Evolutionary conservation across 768 basidiomycete species (phyloP).

Genomic region (Naganishia kalamii): DNA sequence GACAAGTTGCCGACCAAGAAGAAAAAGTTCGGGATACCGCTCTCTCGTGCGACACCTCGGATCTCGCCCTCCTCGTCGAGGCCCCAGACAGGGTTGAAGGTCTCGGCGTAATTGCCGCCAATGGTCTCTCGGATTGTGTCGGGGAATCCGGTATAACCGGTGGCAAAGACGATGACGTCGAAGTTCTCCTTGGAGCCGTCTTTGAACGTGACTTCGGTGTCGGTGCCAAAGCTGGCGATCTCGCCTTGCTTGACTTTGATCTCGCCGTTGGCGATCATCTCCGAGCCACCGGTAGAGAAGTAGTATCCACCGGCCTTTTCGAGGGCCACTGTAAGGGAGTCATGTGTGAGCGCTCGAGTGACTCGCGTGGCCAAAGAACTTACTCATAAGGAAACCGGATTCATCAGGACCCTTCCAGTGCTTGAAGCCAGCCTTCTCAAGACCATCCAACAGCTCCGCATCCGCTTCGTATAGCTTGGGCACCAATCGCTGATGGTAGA

Average conservation of each 20-base stretch:
- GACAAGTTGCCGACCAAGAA: constrained; percentile 36
- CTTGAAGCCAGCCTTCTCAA: constrained; percentile 32
- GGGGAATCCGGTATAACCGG: constrained; percentile 50
- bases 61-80: constrained; percentile 46
- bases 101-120: constrained; percentile 38
- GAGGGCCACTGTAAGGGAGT: constrained; percentile 28
- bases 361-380: constrained; percentile 30
- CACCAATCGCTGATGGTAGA: constrained; percentile 47
- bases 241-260: constrained; percentile 65
- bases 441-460: constrained; percentile 45
- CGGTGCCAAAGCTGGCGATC: constrained; percentile 49
- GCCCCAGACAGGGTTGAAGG: constrained; percentile 41
- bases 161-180: constrained; percentile 59
- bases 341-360: not conserved
- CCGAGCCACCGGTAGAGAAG: constrained; percentile 52
- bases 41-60: constrained; percentile 30
- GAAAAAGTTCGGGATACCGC: constrained; percentile 32
- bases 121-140: constrained; percentile 40
- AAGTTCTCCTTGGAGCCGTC: constrained; percentile 49
- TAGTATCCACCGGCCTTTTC: constrained; percentile 41
- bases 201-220: constrained; percentile 30
- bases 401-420: constrained; percentile 31
- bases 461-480: constrained; percentile 55
- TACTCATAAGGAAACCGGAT: constrained; percentile 46
- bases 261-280: constrained; percentile 61